Evolutionary conservation across 768 basidiomycete genomes (phyloP), one percentile per base, ranked within the genome.

Genomic region (Cubamyces lactineus): DNA sequence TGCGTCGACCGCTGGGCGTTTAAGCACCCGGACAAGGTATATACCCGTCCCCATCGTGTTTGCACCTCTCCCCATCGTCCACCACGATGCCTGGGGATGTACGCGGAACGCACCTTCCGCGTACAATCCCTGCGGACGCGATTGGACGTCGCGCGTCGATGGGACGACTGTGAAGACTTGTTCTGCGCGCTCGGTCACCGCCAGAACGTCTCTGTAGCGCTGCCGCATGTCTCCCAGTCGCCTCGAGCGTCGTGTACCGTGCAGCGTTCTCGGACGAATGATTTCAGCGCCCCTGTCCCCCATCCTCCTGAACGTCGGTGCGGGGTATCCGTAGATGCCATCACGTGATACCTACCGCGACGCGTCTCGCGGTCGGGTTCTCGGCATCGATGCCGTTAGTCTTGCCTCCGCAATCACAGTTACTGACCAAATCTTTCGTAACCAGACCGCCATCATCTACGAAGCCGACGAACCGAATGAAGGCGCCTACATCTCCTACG

Each of bases 1-100:
- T 96, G 94, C 70, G 93, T 99, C 52, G 97, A 99, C 74, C 86
- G 96, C 59, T 96, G 94, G 89, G 96, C 93, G 16, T 95, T 89
- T 79, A 85, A 87, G 72, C 78, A 95, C 70, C 97, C 96, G 0
- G 78, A 97, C 74, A 88, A 86, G 78, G 90, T 86, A 52, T 42
- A 40, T 49, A 39, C 30, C 39, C 50, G 21, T 53, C 38, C 34
- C 43, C 46, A 43, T 61, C 17, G 39, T 34, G 30, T 50, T 57
- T 38, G 43, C 21, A 38, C 23, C 28, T 17, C 15, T 17, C 57
- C 46, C 52, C 50, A 59, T 46, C 54, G 40, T 45, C 49, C 16
- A 26, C 21, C 40, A 38, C 53, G 28, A 34, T 21, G 15, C 28
- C n/a, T 54, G 62, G 30, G 57, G 24, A 30, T 43, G 16, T 8